Evolutionary conservation across 768 basidiomycete species (phyloP).

Genomic region (Tulasnella sp.): DNA sequence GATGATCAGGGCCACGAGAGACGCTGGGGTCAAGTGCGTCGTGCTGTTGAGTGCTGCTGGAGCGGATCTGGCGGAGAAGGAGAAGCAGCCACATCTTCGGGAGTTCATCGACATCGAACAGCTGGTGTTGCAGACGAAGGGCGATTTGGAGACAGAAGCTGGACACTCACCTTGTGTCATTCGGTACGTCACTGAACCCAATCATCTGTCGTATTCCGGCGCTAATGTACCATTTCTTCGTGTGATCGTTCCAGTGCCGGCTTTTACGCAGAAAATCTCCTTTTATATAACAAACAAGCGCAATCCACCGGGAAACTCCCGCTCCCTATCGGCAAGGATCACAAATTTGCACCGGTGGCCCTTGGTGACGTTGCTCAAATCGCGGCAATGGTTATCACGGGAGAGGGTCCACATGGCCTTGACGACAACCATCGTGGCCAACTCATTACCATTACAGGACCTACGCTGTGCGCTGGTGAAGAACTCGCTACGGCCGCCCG

Average conservation of each 20-base stretch:
- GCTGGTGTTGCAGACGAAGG: constrained; percentile 24
- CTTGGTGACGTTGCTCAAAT: constrained; percentile 26
- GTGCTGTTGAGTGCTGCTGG: constrained; percentile 24
- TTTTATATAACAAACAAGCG: constrained; percentile 25
- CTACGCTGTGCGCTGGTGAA: constrained; percentile 21
- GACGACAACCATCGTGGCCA: constrained; percentile 25
- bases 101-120: constrained; percentile 28
- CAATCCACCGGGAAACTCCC: constrained; percentile 23
- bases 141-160: constrained; percentile 21
- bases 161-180: constrained; percentile 27
- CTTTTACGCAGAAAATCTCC: constrained; percentile 27
- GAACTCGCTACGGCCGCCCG: constrained; percentile 24
- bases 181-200: constrained; percentile 17
- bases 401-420: constrained; percentile 26
- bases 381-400: constrained; percentile 23
- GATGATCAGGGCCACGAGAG: constrained; percentile 20
- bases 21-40: constrained; percentile 22
- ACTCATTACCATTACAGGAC: constrained; percentile 24
- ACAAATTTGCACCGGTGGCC: constrained; percentile 26
- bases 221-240: background rate
- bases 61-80: constrained; percentile 26
- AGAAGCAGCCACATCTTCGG: constrained; percentile 26
- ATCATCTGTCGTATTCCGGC: background rate
- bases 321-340: constrained; percentile 23
- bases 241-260: constrained; percentile 20